A percentile compares a stretch with the other conserved stretches of the same genome.
Conservation (phyloP, 2,329 filamentous ascomycete genomes). For the Fusarium austroafricanum region DNA sequence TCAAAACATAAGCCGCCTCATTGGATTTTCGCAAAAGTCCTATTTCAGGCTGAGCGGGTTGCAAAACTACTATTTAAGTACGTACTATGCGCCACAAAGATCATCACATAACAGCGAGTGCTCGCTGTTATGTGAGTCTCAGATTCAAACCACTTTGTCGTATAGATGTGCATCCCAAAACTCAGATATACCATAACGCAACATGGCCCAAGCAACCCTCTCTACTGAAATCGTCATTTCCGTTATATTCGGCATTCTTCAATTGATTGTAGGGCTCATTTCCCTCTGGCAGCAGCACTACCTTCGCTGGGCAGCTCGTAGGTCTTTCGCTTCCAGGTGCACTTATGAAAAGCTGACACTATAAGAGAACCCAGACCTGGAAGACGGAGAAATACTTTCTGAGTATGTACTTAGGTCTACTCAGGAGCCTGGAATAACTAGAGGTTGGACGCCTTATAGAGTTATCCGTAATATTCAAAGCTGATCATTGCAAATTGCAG, state of each 20-base stretch:
- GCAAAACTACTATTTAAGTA: slow-evolving; percentile 4
- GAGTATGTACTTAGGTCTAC: rapidly evolving
- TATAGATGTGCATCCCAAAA: neutral
- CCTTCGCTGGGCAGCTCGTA: neutral
- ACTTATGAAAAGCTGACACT: rapidly evolving
- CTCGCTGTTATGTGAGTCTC: neutral
- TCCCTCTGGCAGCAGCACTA: slow-evolving; percentile 5
- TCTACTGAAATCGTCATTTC: neutral
- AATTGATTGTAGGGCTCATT: neutral
- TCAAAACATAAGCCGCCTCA: neutral
- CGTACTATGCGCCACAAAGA: neutral
- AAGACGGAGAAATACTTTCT: neutral
- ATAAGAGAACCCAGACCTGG: neutral
- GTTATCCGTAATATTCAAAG: neutral
- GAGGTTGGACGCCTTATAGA: no score
- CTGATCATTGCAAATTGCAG: no score
- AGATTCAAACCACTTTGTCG: no score
- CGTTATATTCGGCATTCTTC: neutral
- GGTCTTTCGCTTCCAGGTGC: rapidly evolving
- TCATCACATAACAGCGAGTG: neutral
- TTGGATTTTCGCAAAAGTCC: neutral
- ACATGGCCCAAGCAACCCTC: neutral
- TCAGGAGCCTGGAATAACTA: rapidly evolving
- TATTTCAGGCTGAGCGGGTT: neutral
- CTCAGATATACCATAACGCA: neutral